Percentiles rank a stretch among this genome's conserved stretches.
Conservation (phyloP, 257 asterid genomes). For the Solanum appendiculatum region DNA sequence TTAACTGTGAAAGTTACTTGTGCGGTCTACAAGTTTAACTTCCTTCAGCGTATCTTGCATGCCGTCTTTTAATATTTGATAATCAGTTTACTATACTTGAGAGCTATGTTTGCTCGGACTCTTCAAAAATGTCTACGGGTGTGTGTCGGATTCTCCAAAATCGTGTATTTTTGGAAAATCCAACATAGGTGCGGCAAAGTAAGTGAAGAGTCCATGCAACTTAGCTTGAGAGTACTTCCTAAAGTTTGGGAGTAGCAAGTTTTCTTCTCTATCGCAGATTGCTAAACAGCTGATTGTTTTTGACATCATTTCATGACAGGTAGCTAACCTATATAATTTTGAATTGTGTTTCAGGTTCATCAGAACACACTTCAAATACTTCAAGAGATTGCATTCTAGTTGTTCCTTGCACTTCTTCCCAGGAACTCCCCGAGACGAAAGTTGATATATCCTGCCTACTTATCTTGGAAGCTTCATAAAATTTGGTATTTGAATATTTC, state of each 20-base stretch:
- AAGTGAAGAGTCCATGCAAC: too few relatives aligned
- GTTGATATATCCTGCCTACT: neutral
- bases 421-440: neutral
- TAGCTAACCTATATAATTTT: neutral
- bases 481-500: neutral
- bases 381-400: conserved; percentile 87
- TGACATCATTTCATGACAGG: neutral
- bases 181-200: too few relatives aligned
- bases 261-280: neutral
- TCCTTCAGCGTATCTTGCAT: neutral
- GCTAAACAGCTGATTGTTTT: neutral
- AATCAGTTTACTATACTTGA: neutral
- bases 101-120: too few relatives aligned
- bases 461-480: neutral
- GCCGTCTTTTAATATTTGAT: neutral
- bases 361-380: conserved; percentile 93
- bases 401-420: neutral
- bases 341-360: conserved; percentile 60
- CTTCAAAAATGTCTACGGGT: too few relatives aligned
- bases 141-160: too few relatives aligned
- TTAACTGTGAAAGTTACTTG: neutral
- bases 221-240: neutral
- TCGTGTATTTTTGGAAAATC: too few relatives aligned
- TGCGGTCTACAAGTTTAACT: neutral
- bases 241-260: neutral